A percentile compares a stretch with the other conserved stretches of the same genome.
Evolutionary conservation across 495 filamentous ascomycete species (phyloP).

Genomic region (Lepraria neglecta): DNA sequence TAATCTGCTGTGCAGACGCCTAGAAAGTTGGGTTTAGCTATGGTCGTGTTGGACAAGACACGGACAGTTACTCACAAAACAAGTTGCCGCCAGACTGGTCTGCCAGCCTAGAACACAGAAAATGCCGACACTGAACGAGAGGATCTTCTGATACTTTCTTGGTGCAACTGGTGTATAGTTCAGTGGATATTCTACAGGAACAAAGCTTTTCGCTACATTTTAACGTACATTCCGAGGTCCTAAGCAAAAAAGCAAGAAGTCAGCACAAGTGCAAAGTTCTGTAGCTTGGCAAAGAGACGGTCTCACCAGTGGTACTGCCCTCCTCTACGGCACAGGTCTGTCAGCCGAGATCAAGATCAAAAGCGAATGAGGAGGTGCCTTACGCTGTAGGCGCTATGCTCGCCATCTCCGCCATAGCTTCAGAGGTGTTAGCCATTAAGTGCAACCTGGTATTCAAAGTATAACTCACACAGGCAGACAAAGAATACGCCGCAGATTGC

Average conservation of each 20-base stretch:
- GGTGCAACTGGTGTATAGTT: too few species aligned
- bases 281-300: slow-evolving; percentile 2
- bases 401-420: slow-evolving; percentile 27
- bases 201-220: not conserved
- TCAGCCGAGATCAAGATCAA: slow-evolving; percentile 17
- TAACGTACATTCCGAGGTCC: slow-evolving; percentile 14
- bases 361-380: slow-evolving; percentile 3
- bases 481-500: slow-evolving; percentile 24
- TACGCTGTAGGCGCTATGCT: slow-evolving; percentile 27
- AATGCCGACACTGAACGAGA: too few species aligned
- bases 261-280: slow-evolving; percentile 6
- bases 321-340: slow-evolving; percentile 11
- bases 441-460: not conserved
- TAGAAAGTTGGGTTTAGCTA: slow-evolving; percentile 14
- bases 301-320: slow-evolving; percentile 26
- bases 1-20: slow-evolving; percentile 40
- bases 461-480: slow-evolving; percentile 21
- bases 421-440: slow-evolving; percentile 10
- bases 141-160: too few species aligned
- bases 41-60: slow-evolving; percentile 9
- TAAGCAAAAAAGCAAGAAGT: slow-evolving; percentile 9
- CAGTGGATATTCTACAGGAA: slow-evolving; percentile 19
- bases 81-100: slow-evolving; percentile 17
- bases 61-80: slow-evolving; percentile 29
- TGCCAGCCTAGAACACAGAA: too few species aligned